phyloP scores from a whole-genome alignment of 139 green algal species.

The Micromonas commoda region DNA sequence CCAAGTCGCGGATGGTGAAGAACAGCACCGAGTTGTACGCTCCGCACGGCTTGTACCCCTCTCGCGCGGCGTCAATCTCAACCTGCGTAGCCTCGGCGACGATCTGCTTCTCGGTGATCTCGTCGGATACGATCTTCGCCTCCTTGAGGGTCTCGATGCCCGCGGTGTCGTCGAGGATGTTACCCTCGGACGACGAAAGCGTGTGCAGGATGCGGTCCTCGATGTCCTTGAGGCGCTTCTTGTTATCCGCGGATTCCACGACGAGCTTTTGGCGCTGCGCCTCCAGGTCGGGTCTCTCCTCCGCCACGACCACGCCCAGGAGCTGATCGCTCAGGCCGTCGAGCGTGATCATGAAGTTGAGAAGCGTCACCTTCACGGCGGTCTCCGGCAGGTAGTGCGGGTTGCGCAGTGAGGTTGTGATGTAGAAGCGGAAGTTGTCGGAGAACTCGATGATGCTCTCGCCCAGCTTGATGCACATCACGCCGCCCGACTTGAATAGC shows the following conservation, averaged over 20 bases:
- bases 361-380: slow-evolving; percentile 39
- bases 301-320: slow-evolving; percentile 42
- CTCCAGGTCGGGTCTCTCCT: slow-evolving; percentile 45
- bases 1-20: slow-evolving; percentile 60
- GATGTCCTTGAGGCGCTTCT: slow-evolving; percentile 44
- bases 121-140: slow-evolving; percentile 38
- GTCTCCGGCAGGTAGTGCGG: slow-evolving; percentile 49
- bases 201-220: slow-evolving; percentile 44
- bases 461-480: slow-evolving; percentile 44
- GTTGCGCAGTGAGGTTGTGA: slow-evolving; percentile 41
- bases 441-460: slow-evolving; percentile 42
- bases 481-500: slow-evolving; percentile 41
- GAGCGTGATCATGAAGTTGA: slow-evolving; percentile 47
- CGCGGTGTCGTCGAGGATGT: slow-evolving; percentile 44
- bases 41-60: slow-evolving; percentile 49
- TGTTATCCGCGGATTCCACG: slow-evolving; percentile 39
- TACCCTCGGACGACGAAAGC: slow-evolving; percentile 39
- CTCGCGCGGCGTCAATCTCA: slow-evolving; percentile 53
- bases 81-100: slow-evolving; percentile 54
- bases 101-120: slow-evolving; percentile 40
- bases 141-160: slow-evolving; percentile 42
- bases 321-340: slow-evolving; percentile 43
- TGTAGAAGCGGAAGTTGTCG: slow-evolving; percentile 51
- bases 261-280: slow-evolving; percentile 40
- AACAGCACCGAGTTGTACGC: slow-evolving; percentile 56